Percentiles rank a stretch among this genome's conserved stretches.
Conservation (phyloP, 225 moss, liverwort and hornwort species). For the Marchantia polymorpha region DNA sequence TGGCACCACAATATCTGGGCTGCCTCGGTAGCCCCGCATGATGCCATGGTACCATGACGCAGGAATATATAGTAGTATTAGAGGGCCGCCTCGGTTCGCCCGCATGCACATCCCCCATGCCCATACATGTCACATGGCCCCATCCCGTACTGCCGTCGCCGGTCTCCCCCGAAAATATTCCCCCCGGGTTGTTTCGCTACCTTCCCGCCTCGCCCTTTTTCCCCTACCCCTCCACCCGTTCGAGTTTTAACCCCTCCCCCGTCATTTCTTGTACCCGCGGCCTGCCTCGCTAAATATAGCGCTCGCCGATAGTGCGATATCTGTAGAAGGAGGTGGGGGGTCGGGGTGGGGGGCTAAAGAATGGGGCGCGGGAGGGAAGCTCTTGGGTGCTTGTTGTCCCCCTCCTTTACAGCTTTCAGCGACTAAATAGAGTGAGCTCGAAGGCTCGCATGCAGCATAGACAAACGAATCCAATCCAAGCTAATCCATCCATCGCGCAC, state of each 20-base stretch:
- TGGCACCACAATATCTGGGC: slow-evolving; percentile 13
- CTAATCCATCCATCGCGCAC: background rate
- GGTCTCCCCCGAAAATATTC: background rate
- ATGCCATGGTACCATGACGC: slow-evolving; percentile 11
- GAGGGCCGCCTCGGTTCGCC: slow-evolving; percentile 3
- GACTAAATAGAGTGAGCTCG: background rate
- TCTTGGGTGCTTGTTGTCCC: background rate
- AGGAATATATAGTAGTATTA: slow-evolving; percentile 7
- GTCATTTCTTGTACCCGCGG: no score
- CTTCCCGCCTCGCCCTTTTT: background rate
- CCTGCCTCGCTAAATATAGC: no score
- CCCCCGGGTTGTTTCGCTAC: background rate
- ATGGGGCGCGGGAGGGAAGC: no score
- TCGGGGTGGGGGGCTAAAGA: no score
- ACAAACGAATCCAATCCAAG: background rate
- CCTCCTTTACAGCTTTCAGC: background rate
- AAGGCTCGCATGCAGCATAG: background rate
- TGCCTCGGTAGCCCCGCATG: slow-evolving; percentile 10
- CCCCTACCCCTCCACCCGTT: background rate
- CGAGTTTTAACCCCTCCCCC: no score
- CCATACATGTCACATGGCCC: slow-evolving; percentile 7
- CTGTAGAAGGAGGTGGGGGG: no score
- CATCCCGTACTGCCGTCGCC: slow-evolving; percentile 10
- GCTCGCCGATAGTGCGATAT: no score
- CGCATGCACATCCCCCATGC: slow-evolving; percentile 9